A percentile compares a stretch with the other conserved stretches of the same genome.
Conservation (phyloP, 768 basidiomycete species). For the Clavaria fumosa region DNA sequence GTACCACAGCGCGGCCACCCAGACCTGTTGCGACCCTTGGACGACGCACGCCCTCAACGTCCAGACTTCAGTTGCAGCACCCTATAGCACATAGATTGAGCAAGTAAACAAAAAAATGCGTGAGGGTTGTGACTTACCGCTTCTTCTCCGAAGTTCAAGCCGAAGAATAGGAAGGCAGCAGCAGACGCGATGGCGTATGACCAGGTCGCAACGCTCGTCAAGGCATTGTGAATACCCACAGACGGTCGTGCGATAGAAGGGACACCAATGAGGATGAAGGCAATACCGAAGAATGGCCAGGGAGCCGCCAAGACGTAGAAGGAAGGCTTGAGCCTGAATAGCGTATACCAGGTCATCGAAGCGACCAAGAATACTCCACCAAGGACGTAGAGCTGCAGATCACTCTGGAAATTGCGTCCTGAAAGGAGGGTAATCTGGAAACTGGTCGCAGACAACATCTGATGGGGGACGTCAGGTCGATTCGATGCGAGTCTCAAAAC, state of each 20-base stretch:
- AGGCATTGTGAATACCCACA: constrained; percentile 40
- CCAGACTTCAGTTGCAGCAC: constrained; percentile 93
- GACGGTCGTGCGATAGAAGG: constrained; percentile 58
- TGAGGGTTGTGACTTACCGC: constrained; percentile 45
- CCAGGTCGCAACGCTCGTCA: constrained; percentile 78
- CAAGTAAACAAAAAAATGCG: constrained; percentile 2
- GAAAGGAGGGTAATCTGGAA: constrained; percentile 89
- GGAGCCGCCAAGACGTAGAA: constrained; percentile 74
- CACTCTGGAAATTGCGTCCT: constrained; percentile 70
- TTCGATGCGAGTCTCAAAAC: too few species aligned
- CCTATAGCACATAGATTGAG: constrained; percentile 25
- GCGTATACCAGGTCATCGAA: constrained; percentile 76
- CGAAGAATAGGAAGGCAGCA: constrained; percentile 86
- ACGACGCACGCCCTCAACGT: constrained; percentile 81
- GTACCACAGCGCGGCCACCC: constrained; percentile 93
- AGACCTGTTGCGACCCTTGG: constrained; percentile 90
- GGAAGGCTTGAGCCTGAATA: constrained; percentile 82
- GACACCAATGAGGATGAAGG: constrained; percentile 83
- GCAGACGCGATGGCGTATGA: constrained; percentile 86
- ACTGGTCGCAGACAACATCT: constrained; percentile 83
- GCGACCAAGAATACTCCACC: constrained; percentile 76
- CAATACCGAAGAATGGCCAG: constrained; percentile 84
- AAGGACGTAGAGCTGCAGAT: constrained; percentile 80
- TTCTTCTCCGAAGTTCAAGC: constrained; percentile 94
- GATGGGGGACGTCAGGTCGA: constrained; percentile 3